A percentile compares a stretch with the other conserved stretches of the same genome.
Evolutionary conservation across 2,329 filamentous ascomycete species (phyloP).

Genomic region (Trichophyton schoenleinii): DNA sequence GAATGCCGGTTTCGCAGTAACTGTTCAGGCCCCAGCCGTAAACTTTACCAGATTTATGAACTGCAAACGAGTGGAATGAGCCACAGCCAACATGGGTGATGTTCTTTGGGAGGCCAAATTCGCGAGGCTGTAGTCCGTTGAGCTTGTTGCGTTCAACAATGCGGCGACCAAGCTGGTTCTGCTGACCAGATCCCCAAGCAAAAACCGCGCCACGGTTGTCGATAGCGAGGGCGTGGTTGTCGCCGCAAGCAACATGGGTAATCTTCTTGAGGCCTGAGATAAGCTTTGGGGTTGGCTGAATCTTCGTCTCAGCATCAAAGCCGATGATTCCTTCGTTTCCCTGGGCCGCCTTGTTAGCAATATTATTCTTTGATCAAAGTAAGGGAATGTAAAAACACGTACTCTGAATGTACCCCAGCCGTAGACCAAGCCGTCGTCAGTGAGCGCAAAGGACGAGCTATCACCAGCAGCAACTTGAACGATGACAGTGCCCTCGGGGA

Average conservation of each 20-base stretch:
- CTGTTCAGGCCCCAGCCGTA: constrained; percentile 81
- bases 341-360: constrained; percentile 15
- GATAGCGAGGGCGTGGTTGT: constrained; percentile 47
- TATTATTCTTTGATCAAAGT: constrained; percentile 5
- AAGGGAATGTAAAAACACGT: constrained; percentile 19
- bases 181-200: constrained; percentile 54
- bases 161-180: constrained; percentile 56
- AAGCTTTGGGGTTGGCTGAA: constrained; percentile 36
- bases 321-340: constrained; percentile 53
- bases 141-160: constrained; percentile 47
- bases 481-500: constrained; percentile 43
- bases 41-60: constrained; percentile 54
- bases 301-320: constrained; percentile 37
- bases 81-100: constrained; percentile 55
- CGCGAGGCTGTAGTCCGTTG: constrained; percentile 44
- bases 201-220: constrained; percentile 47
- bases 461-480: constrained; percentile 48
- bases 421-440: constrained; percentile 48
- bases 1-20: constrained; percentile 65
- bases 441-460: constrained; percentile 48
- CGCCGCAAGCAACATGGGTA: constrained; percentile 42
- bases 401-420: constrained; percentile 52
- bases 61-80: constrained; percentile 69
- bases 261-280: constrained; percentile 43
- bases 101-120: constrained; percentile 45